Evolutionary conservation across 2,329 filamentous ascomycete species (phyloP).

Genomic region (Epichloe typhina): DNA sequence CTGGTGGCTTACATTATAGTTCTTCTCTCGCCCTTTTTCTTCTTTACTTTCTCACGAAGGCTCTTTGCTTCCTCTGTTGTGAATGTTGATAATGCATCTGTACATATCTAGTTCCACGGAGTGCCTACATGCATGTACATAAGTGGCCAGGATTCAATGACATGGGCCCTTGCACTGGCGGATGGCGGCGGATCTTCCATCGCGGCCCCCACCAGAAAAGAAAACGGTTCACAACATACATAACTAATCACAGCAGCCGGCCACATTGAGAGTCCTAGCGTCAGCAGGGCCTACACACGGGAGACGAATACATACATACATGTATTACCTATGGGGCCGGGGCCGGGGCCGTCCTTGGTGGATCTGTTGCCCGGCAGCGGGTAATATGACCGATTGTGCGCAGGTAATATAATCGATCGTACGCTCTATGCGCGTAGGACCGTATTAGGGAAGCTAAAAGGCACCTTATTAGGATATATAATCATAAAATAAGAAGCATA

Average conservation of each 20-base stretch:
- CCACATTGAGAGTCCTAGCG: background rate
- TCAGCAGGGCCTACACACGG: background rate
- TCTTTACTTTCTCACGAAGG: too few relatives aligned
- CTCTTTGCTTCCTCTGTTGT: too few relatives aligned
- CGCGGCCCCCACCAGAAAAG: background rate
- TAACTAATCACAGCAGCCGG: constrained; percentile 2
- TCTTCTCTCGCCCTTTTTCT: too few relatives aligned
- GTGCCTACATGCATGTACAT: too few relatives aligned
- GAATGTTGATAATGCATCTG: background rate
- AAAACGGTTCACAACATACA: background rate
- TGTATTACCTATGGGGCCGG: background rate
- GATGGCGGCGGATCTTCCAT: background rate
- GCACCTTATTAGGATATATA: too few relatives aligned
- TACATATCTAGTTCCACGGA: background rate
- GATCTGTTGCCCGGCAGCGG: too few relatives aligned
- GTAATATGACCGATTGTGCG: too few relatives aligned
- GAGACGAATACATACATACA: background rate
- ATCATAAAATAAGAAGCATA: too few relatives aligned
- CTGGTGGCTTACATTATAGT: too few relatives aligned
- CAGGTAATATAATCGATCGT: too few relatives aligned
- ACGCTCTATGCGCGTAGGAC: too few relatives aligned
- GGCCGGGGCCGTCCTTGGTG: background rate
- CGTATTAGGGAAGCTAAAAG: too few relatives aligned
- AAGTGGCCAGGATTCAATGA: background rate
- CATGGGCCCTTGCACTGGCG: background rate